Conservation (phyloP, 306 rosid genomes). For the Quercus engelmannii region DNA sequence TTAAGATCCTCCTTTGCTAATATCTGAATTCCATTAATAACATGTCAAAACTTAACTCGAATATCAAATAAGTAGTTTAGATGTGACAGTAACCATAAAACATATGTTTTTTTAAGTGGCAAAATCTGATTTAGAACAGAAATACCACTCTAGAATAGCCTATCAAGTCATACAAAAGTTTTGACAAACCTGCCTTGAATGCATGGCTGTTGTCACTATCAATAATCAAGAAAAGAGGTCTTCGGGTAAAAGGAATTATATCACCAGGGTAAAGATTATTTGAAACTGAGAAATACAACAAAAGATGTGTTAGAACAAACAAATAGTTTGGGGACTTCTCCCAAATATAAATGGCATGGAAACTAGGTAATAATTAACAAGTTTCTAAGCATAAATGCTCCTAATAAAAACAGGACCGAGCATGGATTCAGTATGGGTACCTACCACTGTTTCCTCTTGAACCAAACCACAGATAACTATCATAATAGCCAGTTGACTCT, state of each 20-base stretch:
- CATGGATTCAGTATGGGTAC: constrained; percentile 27
- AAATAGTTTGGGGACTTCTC: constrained; percentile 14
- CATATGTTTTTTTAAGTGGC: background rate
- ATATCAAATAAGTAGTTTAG: background rate
- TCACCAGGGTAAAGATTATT: constrained; percentile 90
- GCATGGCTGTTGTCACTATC: constrained; percentile 99
- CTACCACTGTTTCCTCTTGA: constrained; percentile 82
- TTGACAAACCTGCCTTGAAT: constrained; percentile 99
- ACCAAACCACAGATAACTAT: constrained; percentile 82
- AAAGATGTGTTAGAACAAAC: constrained; percentile 20
- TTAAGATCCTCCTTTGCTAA: background rate
- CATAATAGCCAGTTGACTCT: constrained; percentile 53
- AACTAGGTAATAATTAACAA: background rate
- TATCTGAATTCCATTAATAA: background rate
- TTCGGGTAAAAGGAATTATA: constrained; percentile 91
- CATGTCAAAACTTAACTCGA: constrained; percentile 15
- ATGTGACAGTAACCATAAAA: constrained; percentile 15
- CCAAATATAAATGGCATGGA: constrained; percentile 1
- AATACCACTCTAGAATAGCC: constrained; percentile 23
- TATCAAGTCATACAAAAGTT: constrained; percentile 54
- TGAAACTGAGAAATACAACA: constrained; percentile 55
- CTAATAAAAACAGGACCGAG: constrained; percentile 15
- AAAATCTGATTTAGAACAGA: constrained; percentile 24
- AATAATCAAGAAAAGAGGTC: constrained; percentile 90
- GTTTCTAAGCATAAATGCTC: constrained; percentile 6